Conservation (phyloP, 2,329 filamentous ascomycete genomes). For the Beauveria brongniartii region DNA sequence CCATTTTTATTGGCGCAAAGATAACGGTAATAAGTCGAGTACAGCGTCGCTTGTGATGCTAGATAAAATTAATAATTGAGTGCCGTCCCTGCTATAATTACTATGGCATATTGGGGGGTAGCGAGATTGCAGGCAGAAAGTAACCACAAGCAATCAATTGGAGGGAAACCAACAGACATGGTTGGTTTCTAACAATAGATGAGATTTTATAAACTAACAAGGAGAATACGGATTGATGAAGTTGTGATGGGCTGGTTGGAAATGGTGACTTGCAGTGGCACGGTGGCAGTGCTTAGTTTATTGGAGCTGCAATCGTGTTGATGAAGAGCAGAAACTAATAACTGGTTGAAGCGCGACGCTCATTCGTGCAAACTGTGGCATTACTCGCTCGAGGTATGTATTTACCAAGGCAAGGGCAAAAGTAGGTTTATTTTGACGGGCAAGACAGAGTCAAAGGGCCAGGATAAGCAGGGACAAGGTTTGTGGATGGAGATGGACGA, state of each 20-base stretch:
- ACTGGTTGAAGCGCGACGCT: neutral
- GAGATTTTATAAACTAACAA: neutral
- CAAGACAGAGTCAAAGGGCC: no score
- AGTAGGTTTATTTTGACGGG: no score
- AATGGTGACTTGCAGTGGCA: conserved; percentile 2
- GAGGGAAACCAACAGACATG: neutral
- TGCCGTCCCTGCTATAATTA: neutral
- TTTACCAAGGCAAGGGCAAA: no score
- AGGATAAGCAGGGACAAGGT: neutral
- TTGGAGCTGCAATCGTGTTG: neutral
- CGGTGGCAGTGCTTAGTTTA: neutral
- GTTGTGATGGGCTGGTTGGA: neutral
- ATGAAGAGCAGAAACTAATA: neutral
- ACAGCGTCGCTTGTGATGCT: neutral
- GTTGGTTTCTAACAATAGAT: neutral
- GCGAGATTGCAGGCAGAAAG: neutral
- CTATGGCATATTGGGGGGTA: neutral
- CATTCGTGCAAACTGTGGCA: neutral
- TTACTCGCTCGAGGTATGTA: no score
- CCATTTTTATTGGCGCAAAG: neutral
- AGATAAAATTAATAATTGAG: neutral
- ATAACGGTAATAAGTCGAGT: neutral
- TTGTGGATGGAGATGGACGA: neutral
- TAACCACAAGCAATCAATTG: no score
- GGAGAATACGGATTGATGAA: neutral